phyloP scores from a whole-genome alignment of 768 basidiomycete species.

The Suillus hirtellus region DNA sequence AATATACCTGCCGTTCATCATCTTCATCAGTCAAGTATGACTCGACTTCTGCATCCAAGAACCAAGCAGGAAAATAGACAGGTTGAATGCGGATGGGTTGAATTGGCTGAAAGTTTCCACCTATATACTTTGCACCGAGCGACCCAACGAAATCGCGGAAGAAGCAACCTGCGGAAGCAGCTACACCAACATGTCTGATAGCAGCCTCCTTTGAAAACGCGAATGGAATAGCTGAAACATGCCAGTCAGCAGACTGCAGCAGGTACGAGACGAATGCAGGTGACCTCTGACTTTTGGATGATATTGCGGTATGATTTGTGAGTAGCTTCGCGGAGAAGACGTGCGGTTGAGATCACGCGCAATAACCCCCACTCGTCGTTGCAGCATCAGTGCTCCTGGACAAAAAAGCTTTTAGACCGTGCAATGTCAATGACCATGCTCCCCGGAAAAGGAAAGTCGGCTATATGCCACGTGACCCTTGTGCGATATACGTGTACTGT shows the following conservation, averaged over 20 bases:
- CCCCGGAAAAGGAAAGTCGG: background rate
- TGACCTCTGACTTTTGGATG: constrained; percentile 43
- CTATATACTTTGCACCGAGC: constrained; percentile 39
- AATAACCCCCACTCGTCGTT: background rate
- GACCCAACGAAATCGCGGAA: constrained; percentile 28
- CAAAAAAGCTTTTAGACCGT: background rate
- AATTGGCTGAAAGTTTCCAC: constrained; percentile 39
- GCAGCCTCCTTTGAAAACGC: constrained; percentile 47
- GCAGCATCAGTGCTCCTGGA: background rate
- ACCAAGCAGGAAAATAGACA: constrained; percentile 65
- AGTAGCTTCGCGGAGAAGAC: constrained; percentile 20
- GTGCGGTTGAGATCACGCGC: too few relatives aligned
- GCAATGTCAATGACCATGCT: background rate
- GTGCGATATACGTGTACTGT: constrained; percentile 29
- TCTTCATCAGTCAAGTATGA: constrained; percentile 15
- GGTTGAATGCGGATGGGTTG: constrained; percentile 49
- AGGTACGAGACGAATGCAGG: constrained; percentile 9
- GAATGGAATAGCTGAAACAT: constrained; percentile 51
- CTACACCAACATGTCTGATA: constrained; percentile 37
- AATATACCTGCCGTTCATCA: constrained; percentile 4
- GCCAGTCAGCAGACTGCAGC: constrained; percentile 13
- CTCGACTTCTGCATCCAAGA: constrained; percentile 55
- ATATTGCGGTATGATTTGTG: constrained; percentile 23
- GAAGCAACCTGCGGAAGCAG: constrained; percentile 28
- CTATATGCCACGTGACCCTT: constrained; percentile 26